Evolutionary conservation across 2,329 filamentous ascomycete species (phyloP).

Genomic region (Pseudovirgaria hyperparasitica): DNA sequence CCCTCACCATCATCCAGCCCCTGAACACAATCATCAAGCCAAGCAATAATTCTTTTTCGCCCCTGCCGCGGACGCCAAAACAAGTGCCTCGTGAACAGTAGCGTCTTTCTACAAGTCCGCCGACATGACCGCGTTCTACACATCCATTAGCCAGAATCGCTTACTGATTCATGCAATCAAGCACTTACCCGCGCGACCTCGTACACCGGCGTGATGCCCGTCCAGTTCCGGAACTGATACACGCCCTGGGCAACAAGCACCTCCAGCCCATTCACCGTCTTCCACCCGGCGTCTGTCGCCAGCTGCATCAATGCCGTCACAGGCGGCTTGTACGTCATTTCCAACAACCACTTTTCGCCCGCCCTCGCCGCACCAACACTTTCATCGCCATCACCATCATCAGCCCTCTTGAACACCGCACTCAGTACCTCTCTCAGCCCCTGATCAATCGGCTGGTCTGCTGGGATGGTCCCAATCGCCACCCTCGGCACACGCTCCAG

Average conservation of each 20-base stretch:
- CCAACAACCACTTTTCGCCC: constrained; percentile 50
- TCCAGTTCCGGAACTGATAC: constrained; percentile 84
- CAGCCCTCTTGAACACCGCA: constrained; percentile 32
- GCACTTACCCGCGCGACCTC: constrained; percentile 47
- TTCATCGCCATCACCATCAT: constrained; percentile 9
- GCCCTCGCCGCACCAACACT: constrained; percentile 10
- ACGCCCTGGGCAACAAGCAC: constrained; percentile 75
- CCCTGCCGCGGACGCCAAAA: no score
- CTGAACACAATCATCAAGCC: no score
- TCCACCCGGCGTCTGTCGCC: constrained; percentile 67
- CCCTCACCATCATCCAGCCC: no score
- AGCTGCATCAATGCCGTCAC: constrained; percentile 77
- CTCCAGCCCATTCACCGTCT: constrained; percentile 74
- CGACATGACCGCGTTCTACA: no score
- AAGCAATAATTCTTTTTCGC: no score
- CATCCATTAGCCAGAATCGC: no score
- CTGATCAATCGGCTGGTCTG: constrained; percentile 68
- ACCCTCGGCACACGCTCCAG: constrained; percentile 47
- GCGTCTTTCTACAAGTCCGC: no score
- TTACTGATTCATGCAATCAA: no score
- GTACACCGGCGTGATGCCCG: constrained; percentile 64
- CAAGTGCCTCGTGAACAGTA: no score
- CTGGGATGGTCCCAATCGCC: constrained; percentile 82
- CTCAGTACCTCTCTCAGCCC: constrained; percentile 53
- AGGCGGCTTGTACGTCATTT: constrained; percentile 92